Conservation (phyloP, 2,329 filamentous ascomycete genomes). For the Alternaria brassicae region DNA sequence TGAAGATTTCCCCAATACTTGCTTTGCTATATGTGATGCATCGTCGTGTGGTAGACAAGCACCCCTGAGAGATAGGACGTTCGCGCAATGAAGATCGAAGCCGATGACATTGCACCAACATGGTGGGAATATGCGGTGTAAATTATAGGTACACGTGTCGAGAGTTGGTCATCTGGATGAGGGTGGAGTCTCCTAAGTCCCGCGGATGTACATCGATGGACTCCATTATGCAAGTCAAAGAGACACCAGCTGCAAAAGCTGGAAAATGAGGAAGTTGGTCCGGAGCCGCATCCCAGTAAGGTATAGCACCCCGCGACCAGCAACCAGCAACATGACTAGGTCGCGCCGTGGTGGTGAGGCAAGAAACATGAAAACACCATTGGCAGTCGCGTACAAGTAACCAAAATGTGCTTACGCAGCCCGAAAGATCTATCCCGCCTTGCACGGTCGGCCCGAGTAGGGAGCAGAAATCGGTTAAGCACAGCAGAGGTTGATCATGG, state of each 20-base stretch:
- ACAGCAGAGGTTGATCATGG: neutral
- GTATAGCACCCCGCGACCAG: neutral
- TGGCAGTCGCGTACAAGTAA: constrained; percentile 8
- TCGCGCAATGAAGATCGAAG: constrained; percentile 1
- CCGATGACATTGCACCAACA: neutral
- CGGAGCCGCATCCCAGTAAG: neutral
- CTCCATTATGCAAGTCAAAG: constrained; percentile 2
- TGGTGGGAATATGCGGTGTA: constrained; percentile 31
- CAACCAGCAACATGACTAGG: constrained; percentile 14
- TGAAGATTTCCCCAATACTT: neutral
- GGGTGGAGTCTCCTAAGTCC: constrained; percentile 1
- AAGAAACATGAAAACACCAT: neutral
- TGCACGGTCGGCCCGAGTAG: constrained; percentile 10
- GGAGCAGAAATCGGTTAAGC: constrained; percentile 9
- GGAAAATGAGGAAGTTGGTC: constrained; percentile 4
- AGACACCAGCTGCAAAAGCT: constrained; percentile 1
- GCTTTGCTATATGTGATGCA: neutral
- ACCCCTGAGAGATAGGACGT: neutral
- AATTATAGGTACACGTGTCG: constrained; percentile 31
- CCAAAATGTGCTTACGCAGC: neutral
- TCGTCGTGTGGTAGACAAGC: constrained; percentile 2
- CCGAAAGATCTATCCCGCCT: constrained; percentile 1
- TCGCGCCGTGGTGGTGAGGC: constrained; percentile 4
- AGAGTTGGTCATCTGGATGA: constrained; percentile 20
- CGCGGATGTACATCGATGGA: constrained; percentile 2